Evolutionary conservation across 805 yeast genomes (phyloP).

Genomic region (Blastobotrys parvus): DNA sequence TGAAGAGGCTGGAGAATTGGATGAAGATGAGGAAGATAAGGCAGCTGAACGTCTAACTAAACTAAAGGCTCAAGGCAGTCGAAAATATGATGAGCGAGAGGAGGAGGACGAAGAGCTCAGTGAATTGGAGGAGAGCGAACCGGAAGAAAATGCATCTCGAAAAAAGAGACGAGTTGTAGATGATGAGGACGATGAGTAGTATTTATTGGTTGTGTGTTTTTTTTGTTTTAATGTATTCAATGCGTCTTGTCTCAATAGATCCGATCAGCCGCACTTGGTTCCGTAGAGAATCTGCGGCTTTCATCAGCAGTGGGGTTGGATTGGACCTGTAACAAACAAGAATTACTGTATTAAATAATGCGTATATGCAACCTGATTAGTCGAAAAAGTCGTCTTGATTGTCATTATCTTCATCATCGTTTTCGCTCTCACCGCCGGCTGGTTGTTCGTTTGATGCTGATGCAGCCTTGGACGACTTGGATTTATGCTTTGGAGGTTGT

Average conservation of each 20-base stretch:
- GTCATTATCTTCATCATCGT: conserved; percentile 19
- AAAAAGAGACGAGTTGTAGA: conserved; percentile 24
- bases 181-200: conserved; percentile 21
- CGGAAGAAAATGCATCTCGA: conserved; percentile 9
- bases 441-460: no score
- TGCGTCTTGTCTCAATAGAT: no score
- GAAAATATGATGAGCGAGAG: conserved; percentile 14
- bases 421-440: neutral
- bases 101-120: conserved; percentile 10
- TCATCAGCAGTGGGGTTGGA: no score
- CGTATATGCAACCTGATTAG: no score
- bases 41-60: conserved; percentile 24
- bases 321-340: no score
- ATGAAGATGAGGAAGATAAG: conserved; percentile 25
- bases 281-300: no score
- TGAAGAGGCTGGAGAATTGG: conserved; percentile 32
- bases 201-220: neutral
- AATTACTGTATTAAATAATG: no score
- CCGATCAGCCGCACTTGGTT: no score
- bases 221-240: no score
- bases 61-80: conserved; percentile 24
- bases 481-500: conserved; percentile 11
- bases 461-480: conserved; percentile 8
- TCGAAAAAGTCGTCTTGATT: conserved; percentile 26
- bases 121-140: conserved; percentile 8